A percentile compares a stretch with the other conserved stretches of the same genome.
Conservation (phyloP, 805 yeast species). For the Wickerhamiella spandovensis region DNA sequence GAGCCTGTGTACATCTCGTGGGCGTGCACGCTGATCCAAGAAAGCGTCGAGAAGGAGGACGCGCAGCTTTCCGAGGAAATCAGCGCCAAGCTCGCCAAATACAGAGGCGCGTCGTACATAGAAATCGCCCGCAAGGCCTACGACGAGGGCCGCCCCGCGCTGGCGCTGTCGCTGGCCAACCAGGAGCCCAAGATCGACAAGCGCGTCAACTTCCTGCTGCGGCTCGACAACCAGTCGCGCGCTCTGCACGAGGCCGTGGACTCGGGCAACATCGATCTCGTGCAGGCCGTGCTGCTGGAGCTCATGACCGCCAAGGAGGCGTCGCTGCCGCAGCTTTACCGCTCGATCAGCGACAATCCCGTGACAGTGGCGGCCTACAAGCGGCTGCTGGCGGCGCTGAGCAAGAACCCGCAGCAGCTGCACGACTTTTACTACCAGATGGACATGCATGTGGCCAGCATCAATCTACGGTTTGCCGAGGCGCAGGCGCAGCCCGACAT, state of each 20-base stretch:
- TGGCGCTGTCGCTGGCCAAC: constrained; percentile 56
- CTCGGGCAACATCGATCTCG: constrained; percentile 46
- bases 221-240: constrained; percentile 55
- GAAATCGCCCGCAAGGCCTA: constrained; percentile 51
- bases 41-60: constrained; percentile 37
- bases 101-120: constrained; percentile 39
- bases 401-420: constrained; percentile 26
- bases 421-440: constrained; percentile 51
- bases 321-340: constrained; percentile 55
- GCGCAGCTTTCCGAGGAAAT: constrained; percentile 40
- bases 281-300: constrained; percentile 41
- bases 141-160: constrained; percentile 63
- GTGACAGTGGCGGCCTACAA: constrained; percentile 32
- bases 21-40: constrained; percentile 64
- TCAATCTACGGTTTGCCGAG: constrained; percentile 19
- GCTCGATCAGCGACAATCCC: constrained; percentile 39
- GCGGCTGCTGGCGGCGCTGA: constrained; percentile 4
- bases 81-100: constrained; percentile 31
- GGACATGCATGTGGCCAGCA: constrained; percentile 37
- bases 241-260: constrained; percentile 59
- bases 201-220: constrained; percentile 50
- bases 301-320: constrained; percentile 35
- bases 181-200: constrained; percentile 50
- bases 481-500: neutral
- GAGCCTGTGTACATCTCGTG: constrained; percentile 55